Percentiles rank a stretch among this genome's conserved stretches.
phyloP scores from a whole-genome alignment of 2,329 filamentous ascomycete species.

The Hansfordia pulvinata region DNA sequence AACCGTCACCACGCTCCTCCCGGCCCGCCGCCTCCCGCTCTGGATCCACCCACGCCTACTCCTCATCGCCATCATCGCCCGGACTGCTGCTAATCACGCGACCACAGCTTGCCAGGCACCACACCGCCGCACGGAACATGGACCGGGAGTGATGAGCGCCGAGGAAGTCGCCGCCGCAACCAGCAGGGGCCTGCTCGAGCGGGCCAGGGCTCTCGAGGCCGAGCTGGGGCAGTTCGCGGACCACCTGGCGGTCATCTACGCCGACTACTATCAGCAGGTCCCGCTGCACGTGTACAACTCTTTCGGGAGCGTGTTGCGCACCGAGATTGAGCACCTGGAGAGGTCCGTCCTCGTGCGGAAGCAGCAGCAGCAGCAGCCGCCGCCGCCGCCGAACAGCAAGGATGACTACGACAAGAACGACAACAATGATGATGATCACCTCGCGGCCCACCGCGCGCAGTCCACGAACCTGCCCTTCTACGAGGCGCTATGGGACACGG shows the following conservation, averaged over 20 bases:
- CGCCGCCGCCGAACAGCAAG: background rate
- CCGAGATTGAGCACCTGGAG: slow-evolving; percentile 10
- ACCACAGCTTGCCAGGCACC: too few species aligned
- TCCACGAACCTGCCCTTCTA: slow-evolving; percentile 15
- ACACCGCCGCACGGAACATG: too few species aligned
- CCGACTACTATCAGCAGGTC: slow-evolving; percentile 14
- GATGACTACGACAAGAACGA: too few species aligned
- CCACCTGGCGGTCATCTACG: slow-evolving; percentile 11
- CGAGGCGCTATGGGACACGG: slow-evolving; percentile 15
- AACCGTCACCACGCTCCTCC: too few species aligned
- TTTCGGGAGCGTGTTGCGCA: slow-evolving; percentile 9
- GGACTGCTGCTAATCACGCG: too few species aligned
- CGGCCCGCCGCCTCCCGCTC: too few species aligned
- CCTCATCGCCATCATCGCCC: too few species aligned
- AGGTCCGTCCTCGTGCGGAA: too few species aligned
- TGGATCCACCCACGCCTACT: too few species aligned
- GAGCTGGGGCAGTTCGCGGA: slow-evolving; percentile 11
- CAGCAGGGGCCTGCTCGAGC: slow-evolving; percentile 4
- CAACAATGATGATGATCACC: slow-evolving; percentile 7
- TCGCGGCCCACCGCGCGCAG: slow-evolving; percentile 9
- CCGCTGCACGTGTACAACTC: slow-evolving; percentile 11
- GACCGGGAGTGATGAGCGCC: too few species aligned
- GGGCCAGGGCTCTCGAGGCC: slow-evolving; percentile 8
- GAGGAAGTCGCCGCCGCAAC: slow-evolving; percentile 2
- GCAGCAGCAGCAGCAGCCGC: too few species aligned